Conservation (phyloP, 805 yeast genomes). For the Wickerhamomyces silvicola region DNA sequence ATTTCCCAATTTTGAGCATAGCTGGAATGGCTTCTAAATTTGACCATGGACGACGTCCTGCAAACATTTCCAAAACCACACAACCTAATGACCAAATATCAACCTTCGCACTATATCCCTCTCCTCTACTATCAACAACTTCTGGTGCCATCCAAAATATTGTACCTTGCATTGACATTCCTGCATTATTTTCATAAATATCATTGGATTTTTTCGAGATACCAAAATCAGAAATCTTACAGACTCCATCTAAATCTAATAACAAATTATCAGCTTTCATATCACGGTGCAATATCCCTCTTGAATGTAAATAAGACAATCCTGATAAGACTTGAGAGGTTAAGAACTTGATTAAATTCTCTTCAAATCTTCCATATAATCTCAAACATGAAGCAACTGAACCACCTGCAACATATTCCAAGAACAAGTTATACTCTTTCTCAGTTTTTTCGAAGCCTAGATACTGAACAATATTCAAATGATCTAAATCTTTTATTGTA, state of each 20-base stretch:
- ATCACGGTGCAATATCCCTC: conserved; percentile 89
- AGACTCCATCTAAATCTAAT: conserved; percentile 85
- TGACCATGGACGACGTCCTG: conserved; percentile 97
- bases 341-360: conserved; percentile 61
- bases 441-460: conserved; percentile 81
- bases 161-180: conserved; percentile 98
- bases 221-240: conserved; percentile 95
- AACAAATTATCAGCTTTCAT: conserved; percentile 89
- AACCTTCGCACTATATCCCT: conserved; percentile 95
- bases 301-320: conserved; percentile 76
- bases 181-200: conserved; percentile 85
- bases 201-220: conserved; percentile 82
- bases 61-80: conserved; percentile 95
- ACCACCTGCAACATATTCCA: conserved; percentile 98
- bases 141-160: conserved; percentile 99
- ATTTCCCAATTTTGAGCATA: conserved; percentile 79
- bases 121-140: conserved; percentile 83
- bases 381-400: conserved; percentile 84
- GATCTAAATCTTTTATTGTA: conserved; percentile 90
- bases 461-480: conserved; percentile 90
- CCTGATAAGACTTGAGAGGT: conserved; percentile 81
- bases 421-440: conserved; percentile 73
- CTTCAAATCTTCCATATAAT: conserved; percentile 81
- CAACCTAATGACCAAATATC: conserved; percentile 99
- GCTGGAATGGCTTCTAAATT: conserved; percentile 93